These are phyloP conservation scores for Blastocladiella emersonii DNA, from an alignment of 371 early-diverging fungal species.

Conservation along the genomic window DNA sequence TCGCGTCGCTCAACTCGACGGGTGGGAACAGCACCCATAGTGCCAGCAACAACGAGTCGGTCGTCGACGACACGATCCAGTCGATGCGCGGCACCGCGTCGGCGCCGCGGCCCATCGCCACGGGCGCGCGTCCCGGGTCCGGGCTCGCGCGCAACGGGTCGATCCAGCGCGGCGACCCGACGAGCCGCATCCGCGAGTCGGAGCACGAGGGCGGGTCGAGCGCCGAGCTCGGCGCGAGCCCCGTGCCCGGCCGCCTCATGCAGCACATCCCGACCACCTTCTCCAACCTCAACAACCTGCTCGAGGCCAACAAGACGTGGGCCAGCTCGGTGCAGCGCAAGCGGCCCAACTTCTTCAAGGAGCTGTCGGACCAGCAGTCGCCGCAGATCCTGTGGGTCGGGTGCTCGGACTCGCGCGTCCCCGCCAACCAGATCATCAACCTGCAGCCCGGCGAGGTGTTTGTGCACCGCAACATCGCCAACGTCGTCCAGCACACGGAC, in stretches of 20 bases:
- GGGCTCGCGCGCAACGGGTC: no score
- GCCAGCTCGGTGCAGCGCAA: slow-evolving; percentile 25
- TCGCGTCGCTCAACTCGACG: no score
- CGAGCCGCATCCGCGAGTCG: no score
- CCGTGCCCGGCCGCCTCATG: neutral
- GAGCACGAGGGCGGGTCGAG: no score
- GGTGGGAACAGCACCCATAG: no score
- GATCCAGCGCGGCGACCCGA: no score
- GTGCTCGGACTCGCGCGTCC: slow-evolving; percentile 10
- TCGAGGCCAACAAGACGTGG: slow-evolving; percentile 38
- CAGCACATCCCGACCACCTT: neutral
- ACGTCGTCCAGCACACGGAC: slow-evolving; percentile 65
- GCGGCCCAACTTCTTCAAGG: slow-evolving; percentile 38
- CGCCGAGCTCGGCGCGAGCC: no score
- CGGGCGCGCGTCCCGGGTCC: no score
- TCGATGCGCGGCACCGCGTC: no score
- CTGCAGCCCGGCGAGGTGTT: slow-evolving; percentile 74
- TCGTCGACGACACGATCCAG: no score
- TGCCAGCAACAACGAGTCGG: no score
- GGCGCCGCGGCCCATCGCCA: no score
- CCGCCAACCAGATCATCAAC: slow-evolving; percentile 13
- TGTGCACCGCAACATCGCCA: slow-evolving; percentile 92
- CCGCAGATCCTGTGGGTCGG: slow-evolving; percentile 90
- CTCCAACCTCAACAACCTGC: slow-evolving; percentile 9
- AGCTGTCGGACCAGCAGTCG: slow-evolving; percentile 49